Evolutionary conservation across 1,284 basidiomycete genomes (phyloP), one percentile per base, ranked within the genome.

Genomic region (Chiua sp.): DNA sequence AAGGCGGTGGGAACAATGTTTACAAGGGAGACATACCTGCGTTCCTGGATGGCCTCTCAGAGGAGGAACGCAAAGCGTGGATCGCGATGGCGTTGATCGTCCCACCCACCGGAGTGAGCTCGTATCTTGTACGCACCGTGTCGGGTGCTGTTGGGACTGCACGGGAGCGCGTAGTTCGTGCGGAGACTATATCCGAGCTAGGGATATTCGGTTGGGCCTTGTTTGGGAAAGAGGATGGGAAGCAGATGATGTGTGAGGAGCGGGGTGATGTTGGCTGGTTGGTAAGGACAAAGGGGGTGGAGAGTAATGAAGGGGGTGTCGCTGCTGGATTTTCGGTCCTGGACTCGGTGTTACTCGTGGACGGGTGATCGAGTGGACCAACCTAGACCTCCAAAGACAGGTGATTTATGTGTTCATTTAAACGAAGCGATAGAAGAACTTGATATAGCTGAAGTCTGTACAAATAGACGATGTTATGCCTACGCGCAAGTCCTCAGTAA

Each of bases 1-100:
- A 99, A 79, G 97, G 98, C 7, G 97, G 98, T 0, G 97, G 97
- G 4, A 98, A 99, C 75, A 99, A 99, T 71, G 86, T 98, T 28
- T 99, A 98, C 78, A 90, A 92, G 56, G 76, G 78, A 6, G 87
- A 91, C 54, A 98, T 98, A 56, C 93, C 92, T 0, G 66, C 79
- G 0, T 95, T 95, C 75, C 80, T 98, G 4, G 83, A 88, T 8
- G 69, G 73, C 2, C 80, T 98, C 4, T 78, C 82, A 0, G 67
- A 63, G 0, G 76, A 79, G 49, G 87, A 91, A 70, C 81, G 87
- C 11, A 80, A 84, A 63, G 95, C 91, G 3, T 99, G 96, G 89
- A 95, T 98, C 61, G 88, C 96, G 28, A 98, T 98, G 96, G 88
- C 91, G 64, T 78, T 98, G 62, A 98, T 98, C 65, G 78, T 83